Conservation (phyloP, 2,329 filamentous ascomycete genomes). For the Pseudogymnoascus sp. region DNA sequence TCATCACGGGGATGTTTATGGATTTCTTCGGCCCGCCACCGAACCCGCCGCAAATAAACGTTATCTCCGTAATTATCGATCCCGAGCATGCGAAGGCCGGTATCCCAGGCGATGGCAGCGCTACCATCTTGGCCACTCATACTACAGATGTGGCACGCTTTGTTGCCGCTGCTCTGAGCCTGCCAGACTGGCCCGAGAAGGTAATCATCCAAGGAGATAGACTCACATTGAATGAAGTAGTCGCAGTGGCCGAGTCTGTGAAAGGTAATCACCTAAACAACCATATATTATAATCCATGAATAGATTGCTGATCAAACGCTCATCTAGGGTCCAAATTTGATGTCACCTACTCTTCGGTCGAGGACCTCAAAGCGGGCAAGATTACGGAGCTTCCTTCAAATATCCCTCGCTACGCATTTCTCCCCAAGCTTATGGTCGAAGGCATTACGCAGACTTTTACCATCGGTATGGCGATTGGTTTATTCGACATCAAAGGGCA, state of each 20-base stretch:
- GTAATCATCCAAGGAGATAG: slow-evolving; percentile 21
- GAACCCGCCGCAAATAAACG: neutral
- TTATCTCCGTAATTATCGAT: neutral
- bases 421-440: slow-evolving; percentile 22
- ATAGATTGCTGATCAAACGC: neutral
- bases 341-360: slow-evolving; percentile 22
- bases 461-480: neutral
- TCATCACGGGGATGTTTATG: neutral
- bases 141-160: slow-evolving; percentile 22
- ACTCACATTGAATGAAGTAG: slow-evolving; percentile 21
- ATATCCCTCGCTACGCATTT: slow-evolving; percentile 17
- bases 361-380: slow-evolving; percentile 17
- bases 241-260: slow-evolving; percentile 18
- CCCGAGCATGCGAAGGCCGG: neutral
- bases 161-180: slow-evolving; percentile 15
- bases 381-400: slow-evolving; percentile 19
- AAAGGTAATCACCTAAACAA: slow-evolving; percentile 11
- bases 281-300: neutral
- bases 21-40: neutral
- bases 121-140: slow-evolving; percentile 16
- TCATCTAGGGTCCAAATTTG: slow-evolving; percentile 17
- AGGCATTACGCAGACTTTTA: slow-evolving; percentile 12
- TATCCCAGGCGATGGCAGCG: neutral
- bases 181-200: slow-evolving; percentile 18
- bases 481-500: neutral